Base-by-base conservation (phyloP, 1,284 basidiomycete genomes). In the Lentinula novae-zelandiae region DNA sequence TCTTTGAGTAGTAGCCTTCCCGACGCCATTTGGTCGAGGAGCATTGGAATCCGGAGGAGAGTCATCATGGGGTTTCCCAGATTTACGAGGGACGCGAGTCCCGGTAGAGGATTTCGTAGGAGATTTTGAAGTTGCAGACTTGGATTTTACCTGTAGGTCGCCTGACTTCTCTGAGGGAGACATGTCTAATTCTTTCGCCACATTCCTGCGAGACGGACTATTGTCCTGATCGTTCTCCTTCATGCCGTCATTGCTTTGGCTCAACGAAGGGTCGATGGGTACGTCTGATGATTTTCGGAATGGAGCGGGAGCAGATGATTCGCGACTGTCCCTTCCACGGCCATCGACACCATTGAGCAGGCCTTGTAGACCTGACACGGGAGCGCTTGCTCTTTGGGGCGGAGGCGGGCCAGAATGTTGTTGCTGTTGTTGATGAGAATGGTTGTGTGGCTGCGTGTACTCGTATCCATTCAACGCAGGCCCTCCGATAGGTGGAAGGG, bases 271-370 rank as follows among this genome's bases (percentile, higher is more conserved):
- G 40, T n/a, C 40, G n/a, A 6, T 12, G n/a, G 27, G 22, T n/a
- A 54, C 17, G 6, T 8, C 9, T 20, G 44, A 22, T 20, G n/a
- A 9, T 46, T 46, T 46, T 13, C 17, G 38, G 34, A 17, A 53
- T 36, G 52, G 17, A 39, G 20, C 38, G 7, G 53, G 44, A 46
- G 44, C 44, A 6, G 44, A 54, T 2, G 53, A 39, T 13, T 40
- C 53, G 3, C 53, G 38, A 36, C 54, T 56, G 15, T 56, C 54
- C 17, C 54, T 56, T 56, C 54, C 54, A 10, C 54, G 54, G 12
- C 54, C 54, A 36, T 56, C 54, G 5, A 56, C 54, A 17, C 54
- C 54, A 42, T 56, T 56, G 9, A 56, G 42, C 4, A 56, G 12
- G 15, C 42, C 42, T 17, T 27, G 42, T 0, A 56, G 9, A 12